Evolutionary conservation across 2,329 filamentous ascomycete species (phyloP), one percentile per base, ranked within the genome.

Genomic region (Exophiala calicioides): DNA sequence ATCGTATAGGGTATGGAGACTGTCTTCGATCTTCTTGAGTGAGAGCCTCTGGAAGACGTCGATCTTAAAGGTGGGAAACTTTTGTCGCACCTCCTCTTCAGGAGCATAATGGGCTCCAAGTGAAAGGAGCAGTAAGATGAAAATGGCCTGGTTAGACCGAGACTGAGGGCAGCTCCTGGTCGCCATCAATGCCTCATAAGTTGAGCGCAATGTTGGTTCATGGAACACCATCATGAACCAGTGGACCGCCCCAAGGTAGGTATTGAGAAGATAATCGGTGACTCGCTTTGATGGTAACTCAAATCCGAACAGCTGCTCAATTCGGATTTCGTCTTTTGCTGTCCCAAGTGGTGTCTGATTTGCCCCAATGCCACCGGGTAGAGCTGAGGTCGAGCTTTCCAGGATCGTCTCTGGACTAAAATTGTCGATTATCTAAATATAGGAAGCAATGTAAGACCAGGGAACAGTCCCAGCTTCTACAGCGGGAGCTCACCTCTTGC

Each of bases 171-270:
- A 68, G 18, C 51, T 56, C 3, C 67, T 65, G 44, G 67, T 64
- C 0, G 57, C 50, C 4, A 73, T 60, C 7, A 64, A 61, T 5
- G 56, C 49, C 24, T 70, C 64, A 5, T 57, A 58, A 9, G 50
- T 53, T 3, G 18, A 23, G 13, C 70, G 65, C 32, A 73, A 71
- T 24, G 60, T 68, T 1, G 68, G 69, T 41, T 73, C 69, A 43
- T 67, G 68, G n/a, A 74, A 61, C 0, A 68, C 67, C 7, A 72
- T 60, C 10, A 69, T 71, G 38, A 74, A 73, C 69, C 70, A 74
- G 53, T 73, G 69, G 9, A 74, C 64, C 0, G 67, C 55, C 26
- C 64, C 62, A 39, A 73, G 69, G 36, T 72, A 73, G 20, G 66
- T 62, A 43, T 71, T 68, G 8, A 73, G 37, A 1, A 72, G 58